Conservation (phyloP, 2,329 filamentous ascomycete species). For the Fusarium sp. region DNA sequence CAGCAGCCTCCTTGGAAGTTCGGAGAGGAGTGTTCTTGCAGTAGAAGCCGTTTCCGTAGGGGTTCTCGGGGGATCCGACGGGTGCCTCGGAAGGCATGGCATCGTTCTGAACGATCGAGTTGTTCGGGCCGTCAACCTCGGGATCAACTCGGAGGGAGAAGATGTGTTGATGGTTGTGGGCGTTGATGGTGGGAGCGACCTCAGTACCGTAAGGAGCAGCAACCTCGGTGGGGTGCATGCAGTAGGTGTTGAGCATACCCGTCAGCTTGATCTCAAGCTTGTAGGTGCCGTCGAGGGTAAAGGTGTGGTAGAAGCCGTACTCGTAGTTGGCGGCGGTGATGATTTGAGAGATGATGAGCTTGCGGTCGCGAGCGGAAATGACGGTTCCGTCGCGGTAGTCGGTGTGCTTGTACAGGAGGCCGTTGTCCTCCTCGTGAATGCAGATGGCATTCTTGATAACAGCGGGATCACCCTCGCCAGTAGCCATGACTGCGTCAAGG, state of each 20-base stretch:
- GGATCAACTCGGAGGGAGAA: constrained; percentile 75
- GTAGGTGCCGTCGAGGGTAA: constrained; percentile 72
- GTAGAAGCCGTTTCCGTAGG: constrained; percentile 90
- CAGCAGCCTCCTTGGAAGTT: constrained; percentile 74
- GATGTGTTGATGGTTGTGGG: constrained; percentile 77
- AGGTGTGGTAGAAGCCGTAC: constrained; percentile 56
- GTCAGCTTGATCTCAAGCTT: constrained; percentile 65
- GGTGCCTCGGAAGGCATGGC: constrained; percentile 76
- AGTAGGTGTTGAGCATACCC: constrained; percentile 56
- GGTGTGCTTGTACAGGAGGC: constrained; percentile 73
- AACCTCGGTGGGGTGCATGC: constrained; percentile 52
- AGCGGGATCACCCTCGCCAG: constrained; percentile 78
- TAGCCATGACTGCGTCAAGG: constrained; percentile 88
- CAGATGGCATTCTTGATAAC: constrained; percentile 95
- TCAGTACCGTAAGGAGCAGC: constrained; percentile 70
- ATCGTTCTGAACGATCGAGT: constrained; percentile 80
- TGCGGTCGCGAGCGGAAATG: constrained; percentile 66
- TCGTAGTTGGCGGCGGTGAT: constrained; percentile 76
- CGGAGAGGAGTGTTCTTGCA: constrained; percentile 83
- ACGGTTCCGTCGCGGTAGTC: constrained; percentile 70
- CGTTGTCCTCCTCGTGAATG: constrained; percentile 73
- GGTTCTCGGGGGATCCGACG: constrained; percentile 84
- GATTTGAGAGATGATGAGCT: constrained; percentile 72
- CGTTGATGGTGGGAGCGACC: constrained; percentile 71
- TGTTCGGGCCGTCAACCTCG: constrained; percentile 69